Percentiles rank a stretch among this genome's conserved stretches.
Evolutionary conservation across 352 stramenopile genomes (phyloP).

Genomic region (Globisporangium alternatum): DNA sequence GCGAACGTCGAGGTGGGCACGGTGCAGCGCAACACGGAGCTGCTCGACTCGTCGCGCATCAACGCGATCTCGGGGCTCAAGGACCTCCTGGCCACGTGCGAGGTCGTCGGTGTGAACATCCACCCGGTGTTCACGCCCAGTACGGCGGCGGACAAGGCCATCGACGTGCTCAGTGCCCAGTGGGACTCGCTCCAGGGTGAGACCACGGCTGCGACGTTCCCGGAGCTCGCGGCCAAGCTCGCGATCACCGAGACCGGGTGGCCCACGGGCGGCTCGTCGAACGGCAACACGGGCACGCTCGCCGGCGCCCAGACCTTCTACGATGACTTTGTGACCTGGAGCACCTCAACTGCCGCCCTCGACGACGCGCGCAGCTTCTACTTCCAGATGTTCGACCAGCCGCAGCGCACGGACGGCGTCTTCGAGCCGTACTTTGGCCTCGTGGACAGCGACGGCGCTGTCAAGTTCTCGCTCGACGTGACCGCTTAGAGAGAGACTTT

Average conservation of each 20-base stretch:
- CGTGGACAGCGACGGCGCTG: constrained; percentile 27
- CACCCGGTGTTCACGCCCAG: constrained; percentile 54
- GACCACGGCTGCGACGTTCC: constrained; percentile 34
- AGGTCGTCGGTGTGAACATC: constrained; percentile 73
- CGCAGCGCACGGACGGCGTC: constrained; percentile 33
- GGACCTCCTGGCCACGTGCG: constrained; percentile 47
- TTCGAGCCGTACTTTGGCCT: constrained; percentile 57
- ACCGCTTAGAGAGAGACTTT: neutral
- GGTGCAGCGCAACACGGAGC: constrained; percentile 50
- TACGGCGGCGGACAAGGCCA: constrained; percentile 32
- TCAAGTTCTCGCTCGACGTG: constrained; percentile 36
- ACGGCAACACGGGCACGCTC: constrained; percentile 44
- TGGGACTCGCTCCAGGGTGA: constrained; percentile 40
- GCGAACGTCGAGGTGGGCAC: constrained; percentile 35
- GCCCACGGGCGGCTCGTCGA: constrained; percentile 36
- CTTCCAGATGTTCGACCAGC: constrained; percentile 64
- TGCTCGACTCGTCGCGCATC: constrained; percentile 39
- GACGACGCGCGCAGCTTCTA: constrained; percentile 39
- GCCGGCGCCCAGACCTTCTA: constrained; percentile 40
- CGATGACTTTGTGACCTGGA: constrained; percentile 34
- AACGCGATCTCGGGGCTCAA: constrained; percentile 28
- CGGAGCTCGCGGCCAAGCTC: constrained; percentile 44
- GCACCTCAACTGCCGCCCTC: constrained; percentile 18
- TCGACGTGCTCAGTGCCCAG: constrained; percentile 37
- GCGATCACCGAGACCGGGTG: constrained; percentile 63